phyloP scores from a whole-genome alignment of 2,329 filamentous ascomycete genomes.

The Zarea fungicola region DNA sequence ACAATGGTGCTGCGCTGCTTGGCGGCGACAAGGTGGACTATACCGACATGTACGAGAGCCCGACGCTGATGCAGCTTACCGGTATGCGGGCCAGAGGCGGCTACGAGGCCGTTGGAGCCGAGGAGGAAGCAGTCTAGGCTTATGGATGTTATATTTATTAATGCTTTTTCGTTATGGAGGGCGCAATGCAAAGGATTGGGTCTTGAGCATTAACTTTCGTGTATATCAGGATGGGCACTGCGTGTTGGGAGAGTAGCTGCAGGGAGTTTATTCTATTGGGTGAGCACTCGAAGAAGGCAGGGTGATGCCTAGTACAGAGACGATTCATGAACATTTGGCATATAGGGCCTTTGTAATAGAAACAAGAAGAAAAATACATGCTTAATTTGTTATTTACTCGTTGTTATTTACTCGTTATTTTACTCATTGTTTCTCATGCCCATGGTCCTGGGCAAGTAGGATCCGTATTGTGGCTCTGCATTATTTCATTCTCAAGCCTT shows the following conservation, averaged over 20 bases:
- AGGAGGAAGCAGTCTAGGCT: conserved; percentile 38
- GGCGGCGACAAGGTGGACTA: conserved; percentile 81
- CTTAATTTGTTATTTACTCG: not conserved
- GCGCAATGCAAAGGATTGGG: too few relatives aligned
- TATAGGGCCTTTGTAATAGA: conserved; percentile 7
- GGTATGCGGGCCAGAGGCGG: conserved; percentile 46
- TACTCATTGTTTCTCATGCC: not conserved
- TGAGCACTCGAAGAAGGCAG: not conserved
- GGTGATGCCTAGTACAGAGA: not conserved
- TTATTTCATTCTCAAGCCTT: too few relatives aligned
- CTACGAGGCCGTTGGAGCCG: conserved; percentile 58
- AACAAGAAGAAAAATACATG: not conserved
- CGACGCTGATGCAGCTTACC: conserved; percentile 58
- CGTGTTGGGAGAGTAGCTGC: too few relatives aligned
- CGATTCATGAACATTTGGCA: conserved; percentile 11
- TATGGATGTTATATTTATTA: too few relatives aligned
- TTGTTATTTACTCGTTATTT: not conserved
- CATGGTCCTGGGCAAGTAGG: too few relatives aligned
- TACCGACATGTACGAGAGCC: conserved; percentile 81
- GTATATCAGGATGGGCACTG: too few relatives aligned
- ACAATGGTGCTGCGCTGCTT: conserved; percentile 69
- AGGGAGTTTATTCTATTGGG: not conserved
- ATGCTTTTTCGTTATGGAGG: too few relatives aligned
- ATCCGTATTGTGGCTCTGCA: too few relatives aligned
- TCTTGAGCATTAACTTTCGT: too few relatives aligned